A percentile compares a stretch with the other conserved stretches of the same genome.
These are phyloP conservation scores for Nannochloropsis gaditana DNA, from an alignment of 108 stramenopile genomes.

Conservation along the genomic window DNA sequence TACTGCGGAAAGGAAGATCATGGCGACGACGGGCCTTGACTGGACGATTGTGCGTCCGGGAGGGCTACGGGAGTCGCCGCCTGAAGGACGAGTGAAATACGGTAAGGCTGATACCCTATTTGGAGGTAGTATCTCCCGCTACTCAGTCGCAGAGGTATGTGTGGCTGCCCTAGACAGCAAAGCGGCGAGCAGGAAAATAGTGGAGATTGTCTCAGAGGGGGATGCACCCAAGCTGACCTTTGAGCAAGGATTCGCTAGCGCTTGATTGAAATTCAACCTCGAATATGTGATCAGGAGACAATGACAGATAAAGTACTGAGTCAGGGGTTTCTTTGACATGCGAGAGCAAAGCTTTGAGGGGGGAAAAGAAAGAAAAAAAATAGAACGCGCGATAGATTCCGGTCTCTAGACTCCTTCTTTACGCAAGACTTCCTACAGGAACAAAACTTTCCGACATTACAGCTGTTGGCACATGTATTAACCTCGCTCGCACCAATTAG, in stretches of 20 bases:
- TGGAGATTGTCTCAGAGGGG: not conserved
- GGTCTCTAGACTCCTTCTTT: too few species aligned
- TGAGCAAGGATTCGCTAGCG: not conserved
- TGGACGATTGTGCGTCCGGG: not conserved
- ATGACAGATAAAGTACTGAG: too few species aligned
- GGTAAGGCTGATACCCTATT: not conserved
- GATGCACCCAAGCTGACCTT: not conserved
- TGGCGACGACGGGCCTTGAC: not conserved
- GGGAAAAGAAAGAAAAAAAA: too few species aligned
- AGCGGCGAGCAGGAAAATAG: not conserved
- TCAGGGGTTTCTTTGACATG: too few species aligned
- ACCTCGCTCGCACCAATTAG: too few species aligned
- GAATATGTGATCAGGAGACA: too few species aligned
- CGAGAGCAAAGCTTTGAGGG: too few species aligned
- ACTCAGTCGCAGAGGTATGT: slow-evolving; percentile 1
- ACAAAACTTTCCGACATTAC: too few species aligned
- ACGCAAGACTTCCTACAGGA: too few species aligned
- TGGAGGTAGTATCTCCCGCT: slow-evolving; percentile 7
- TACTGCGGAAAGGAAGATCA: not conserved
- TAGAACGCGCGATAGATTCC: too few species aligned
- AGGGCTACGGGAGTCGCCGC: not conserved
- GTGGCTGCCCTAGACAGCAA: not conserved
- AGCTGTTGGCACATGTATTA: too few species aligned
- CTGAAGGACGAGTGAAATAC: not conserved
- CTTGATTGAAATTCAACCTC: too few species aligned